Evolutionary conservation across 352 stramenopile species (phyloP), one percentile per base, ranked within the genome.

Genomic region (Pythium phragmitis): DNA sequence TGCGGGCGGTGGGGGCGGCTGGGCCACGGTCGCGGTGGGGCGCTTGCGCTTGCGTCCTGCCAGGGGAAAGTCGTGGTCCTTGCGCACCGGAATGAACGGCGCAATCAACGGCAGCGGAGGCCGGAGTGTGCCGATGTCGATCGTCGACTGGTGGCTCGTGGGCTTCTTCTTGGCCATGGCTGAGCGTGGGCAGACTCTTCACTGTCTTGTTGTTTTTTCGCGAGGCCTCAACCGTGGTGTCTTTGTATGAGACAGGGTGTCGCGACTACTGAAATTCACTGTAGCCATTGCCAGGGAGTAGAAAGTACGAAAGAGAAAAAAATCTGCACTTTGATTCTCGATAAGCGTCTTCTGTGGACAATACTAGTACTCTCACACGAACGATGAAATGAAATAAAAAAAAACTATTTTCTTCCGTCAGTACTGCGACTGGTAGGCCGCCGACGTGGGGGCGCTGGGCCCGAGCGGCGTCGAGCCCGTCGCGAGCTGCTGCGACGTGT

Each of bases 401-500:
- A 56, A 48, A 39, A 47, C 3, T 33, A 0, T 12, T 60, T 47
- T 23, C 13, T 21, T 4, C 21, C 7, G 37, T 68, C 42, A 69
- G 39, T 69, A 69, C 43, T 69, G 63, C 2, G 57, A n/a, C 17
- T 72, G 51, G 59, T 61, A 67, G 11, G 41, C 36, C 14, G 43
- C 37, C 6, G 52, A 53, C 45, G 60, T 57, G 36, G 45, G 49
- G 39, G 46, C 45, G 12, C 26, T 21, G 17, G 50, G 21, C 0
- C 33, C 41, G 14, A 58, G 34, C 2, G 57, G 56, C 6, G 56
- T 47, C 28, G 50, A 57, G 3, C 77, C 74, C 1, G 79, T 77
- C 12, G 79, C 84, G 60, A 92, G 80, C 60, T 90, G 80, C 69
- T 90, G 81, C 61, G 90, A 82, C 48, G 84, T 92, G 68, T 89